Percentiles rank a stretch among this genome's conserved stretches.
Evolutionary conservation across 2,329 filamentous ascomycete genomes (phyloP).

Genomic region (Fusarium albosuccineum): DNA sequence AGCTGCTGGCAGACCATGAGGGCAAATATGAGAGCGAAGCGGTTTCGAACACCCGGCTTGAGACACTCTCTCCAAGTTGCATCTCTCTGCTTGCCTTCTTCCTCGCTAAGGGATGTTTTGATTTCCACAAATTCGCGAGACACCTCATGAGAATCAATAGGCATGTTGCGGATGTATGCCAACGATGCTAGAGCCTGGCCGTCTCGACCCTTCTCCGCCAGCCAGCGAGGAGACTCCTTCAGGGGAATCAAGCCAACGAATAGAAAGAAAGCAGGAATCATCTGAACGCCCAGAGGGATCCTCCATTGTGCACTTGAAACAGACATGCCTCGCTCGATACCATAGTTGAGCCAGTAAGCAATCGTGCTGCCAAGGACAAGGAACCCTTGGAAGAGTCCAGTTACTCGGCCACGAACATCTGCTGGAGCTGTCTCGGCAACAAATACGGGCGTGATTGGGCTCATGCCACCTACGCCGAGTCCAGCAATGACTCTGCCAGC

Average conservation of each 20-base stretch:
- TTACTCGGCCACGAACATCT: constrained; percentile 37
- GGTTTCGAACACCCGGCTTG: neutral
- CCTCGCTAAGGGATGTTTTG: neutral
- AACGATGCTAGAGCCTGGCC: neutral
- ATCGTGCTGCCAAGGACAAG: constrained; percentile 38
- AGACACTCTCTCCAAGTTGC: neutral
- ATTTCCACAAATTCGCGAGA: constrained; percentile 1
- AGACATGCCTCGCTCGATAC: constrained; percentile 29
- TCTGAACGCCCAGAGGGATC: constrained; percentile 23
- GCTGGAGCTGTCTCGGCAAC: constrained; percentile 40
- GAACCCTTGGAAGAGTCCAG: constrained; percentile 41
- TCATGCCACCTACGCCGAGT: constrained; percentile 44
- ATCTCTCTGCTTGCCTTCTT: neutral
- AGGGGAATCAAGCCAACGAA: neutral
- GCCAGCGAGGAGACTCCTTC: neutral
- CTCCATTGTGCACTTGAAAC: constrained; percentile 31
- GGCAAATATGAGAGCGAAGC: constrained; percentile 2
- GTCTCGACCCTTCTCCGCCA: neutral
- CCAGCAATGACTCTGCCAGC: constrained; percentile 11
- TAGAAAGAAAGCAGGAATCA: neutral
- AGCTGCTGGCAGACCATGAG: constrained; percentile 2
- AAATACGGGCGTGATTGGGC: constrained; percentile 41
- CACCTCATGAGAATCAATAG: neutral
- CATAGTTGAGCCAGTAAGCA: constrained; percentile 35
- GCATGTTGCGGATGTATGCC: neutral